Evolutionary conservation across 2,329 filamentous ascomycete species (phyloP), one percentile per base, ranked within the genome.

Genomic region (Cryoendolithus antarcticus): DNA sequence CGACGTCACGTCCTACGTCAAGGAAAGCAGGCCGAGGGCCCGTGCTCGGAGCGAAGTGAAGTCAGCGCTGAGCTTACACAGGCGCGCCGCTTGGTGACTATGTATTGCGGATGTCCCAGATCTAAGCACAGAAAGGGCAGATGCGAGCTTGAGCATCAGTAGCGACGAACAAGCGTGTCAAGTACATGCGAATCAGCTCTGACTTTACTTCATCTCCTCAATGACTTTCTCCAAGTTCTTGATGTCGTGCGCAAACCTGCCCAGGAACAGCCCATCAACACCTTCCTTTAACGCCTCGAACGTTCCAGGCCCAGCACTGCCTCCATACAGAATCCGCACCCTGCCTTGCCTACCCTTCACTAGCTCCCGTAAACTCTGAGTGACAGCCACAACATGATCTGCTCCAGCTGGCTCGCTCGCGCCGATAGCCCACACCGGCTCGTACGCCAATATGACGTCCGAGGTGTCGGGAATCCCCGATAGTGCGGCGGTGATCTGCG

Each of bases 341-440:
- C 65, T 57, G 0, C 76, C 80, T 8, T 62, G 63, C 37, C 78
- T 65, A 13, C 54, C 54, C 42, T 61, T 60, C 5, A 76, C 62
- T 38, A 71, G 64, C 19, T 74, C 69, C 39, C 79, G 69, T 35
- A 88, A 68, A 11, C 74, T 74, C 50, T 70, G 70, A 9, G 82
- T 77, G 2, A 91, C 82, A 30, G 67, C 71, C 3, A 80, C 70
- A 0, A 93, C 81, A 55, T 93, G 80, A 44, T 79, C 77, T 11
- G 78, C 72, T 6, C 71, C 71, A 0, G 85, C 85, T 2, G 85
- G 84, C 51, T 79, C 66, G 1, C 71, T 65, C 7, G 83, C 78
- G 0, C 85, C 85, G 59, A 91, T 93, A 1, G 85, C 85, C 85
- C 85, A 93, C 1, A 91, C 83, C 6, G 85, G 85, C 64, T 93